Evolutionary conservation across 805 yeast species (phyloP), one percentile per base, ranked within the genome.

Genomic region (Nakazawaea laoshanensis): DNA sequence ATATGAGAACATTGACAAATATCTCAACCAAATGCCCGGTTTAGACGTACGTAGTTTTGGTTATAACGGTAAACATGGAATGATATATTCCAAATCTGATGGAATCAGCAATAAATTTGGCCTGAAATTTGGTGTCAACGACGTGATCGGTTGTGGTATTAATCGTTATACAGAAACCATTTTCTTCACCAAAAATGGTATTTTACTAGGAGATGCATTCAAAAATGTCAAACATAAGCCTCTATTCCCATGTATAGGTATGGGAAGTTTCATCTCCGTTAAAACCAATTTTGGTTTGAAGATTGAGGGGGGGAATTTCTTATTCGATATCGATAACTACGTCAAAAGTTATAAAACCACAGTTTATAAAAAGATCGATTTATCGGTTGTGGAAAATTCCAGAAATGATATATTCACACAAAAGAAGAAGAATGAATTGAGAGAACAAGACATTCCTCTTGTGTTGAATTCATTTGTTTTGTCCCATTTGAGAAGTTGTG

Each of bases 121-220:
- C 2, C 63, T 67, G 25, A 55, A 50, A 19, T 77, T 69, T 50
- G 71, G 76, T 0, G 48, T 57, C 22, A 67, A 67, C 15, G 95
- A 86, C 52, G 61, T 70, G 3, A 66, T 88, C 41, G 96, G 96
- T 0, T 80, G 88, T 53, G 96, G 96, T 4, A 66, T 86, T 16
- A 80, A 87, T 57, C 80, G 72, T 44, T 60, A 68, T 11, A 71
- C 70, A 25, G 67, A 72, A 26, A 57, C 75, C 0, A 65, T 85
- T 2, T 88, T 87, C 45, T 73, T 74, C 42, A 87, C 96, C 0
- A 78, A 82, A 50, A 87, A 88, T 54, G 96, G 96, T 2, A 65
- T 82, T 3, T 58, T 53, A 24, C 48, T 74, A 27, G 81, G 79
- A 1, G 58, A 63, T 24, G 78, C 78, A 2, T 75, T 74, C 41